phyloP scores from a whole-genome alignment of 805 yeast species.

The Saccharomycopsis fodiens region DNA sequence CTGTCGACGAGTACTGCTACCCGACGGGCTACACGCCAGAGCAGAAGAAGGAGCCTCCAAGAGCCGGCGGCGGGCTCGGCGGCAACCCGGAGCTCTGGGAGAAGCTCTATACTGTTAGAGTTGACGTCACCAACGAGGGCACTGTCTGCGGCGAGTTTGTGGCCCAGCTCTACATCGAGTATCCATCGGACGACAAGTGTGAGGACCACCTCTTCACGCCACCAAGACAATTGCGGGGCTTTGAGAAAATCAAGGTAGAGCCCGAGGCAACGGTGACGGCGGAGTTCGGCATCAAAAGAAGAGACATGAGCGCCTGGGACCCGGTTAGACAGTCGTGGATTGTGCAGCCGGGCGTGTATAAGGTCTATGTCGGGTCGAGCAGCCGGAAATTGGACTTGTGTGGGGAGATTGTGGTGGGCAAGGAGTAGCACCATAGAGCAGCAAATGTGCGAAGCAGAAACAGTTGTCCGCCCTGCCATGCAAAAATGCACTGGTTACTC shows the following conservation, averaged over 20 bases:
- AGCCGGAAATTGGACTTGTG: conserved; percentile 18
- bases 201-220: conserved; percentile 29
- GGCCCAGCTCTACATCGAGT: conserved; percentile 46
- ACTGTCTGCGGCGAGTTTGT: conserved; percentile 39
- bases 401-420: conserved; percentile 20
- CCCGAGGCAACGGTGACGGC: conserved; percentile 34
- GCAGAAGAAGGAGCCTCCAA: conserved; percentile 24
- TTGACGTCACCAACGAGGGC: conserved; percentile 42
- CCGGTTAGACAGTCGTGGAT: conserved; percentile 49
- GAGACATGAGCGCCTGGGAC: conserved; percentile 55
- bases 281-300: conserved; percentile 38
- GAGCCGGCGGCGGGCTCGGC: conserved; percentile 43
- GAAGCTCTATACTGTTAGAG: conserved; percentile 37
- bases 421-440: no score
- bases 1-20: conserved; percentile 28
- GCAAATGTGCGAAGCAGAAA: no score
- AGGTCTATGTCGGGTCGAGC: conserved; percentile 42
- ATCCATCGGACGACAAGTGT: conserved; percentile 34
- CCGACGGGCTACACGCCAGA: conserved; percentile 31
- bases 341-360: conserved; percentile 47
- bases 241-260: conserved; percentile 43
- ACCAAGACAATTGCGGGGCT: conserved; percentile 48
- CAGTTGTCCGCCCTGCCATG: no score
- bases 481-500: no score
- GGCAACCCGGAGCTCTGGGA: conserved; percentile 60